Percentiles rank a stretch among this genome's conserved stretches.
These are phyloP conservation scores for Echinosphaeria canescens DNA, from an alignment of 2,329 filamentous ascomycete genomes.

Conservation along the genomic window DNA sequence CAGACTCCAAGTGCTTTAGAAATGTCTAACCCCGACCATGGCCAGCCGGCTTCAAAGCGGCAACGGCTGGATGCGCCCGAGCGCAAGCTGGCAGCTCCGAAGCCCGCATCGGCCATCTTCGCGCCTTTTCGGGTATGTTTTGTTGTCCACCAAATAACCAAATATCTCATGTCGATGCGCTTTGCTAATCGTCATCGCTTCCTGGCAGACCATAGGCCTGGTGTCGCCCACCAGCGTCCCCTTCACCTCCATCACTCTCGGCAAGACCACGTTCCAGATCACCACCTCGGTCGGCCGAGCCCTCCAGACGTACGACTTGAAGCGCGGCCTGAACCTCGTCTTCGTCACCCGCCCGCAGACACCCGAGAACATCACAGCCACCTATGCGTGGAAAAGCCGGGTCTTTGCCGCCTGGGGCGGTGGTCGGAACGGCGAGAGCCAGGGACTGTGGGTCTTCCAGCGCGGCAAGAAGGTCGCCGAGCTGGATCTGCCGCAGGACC, in stretches of 20 bases:
- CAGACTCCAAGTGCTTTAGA: too few species aligned
- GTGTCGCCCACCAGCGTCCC: constrained; percentile 82
- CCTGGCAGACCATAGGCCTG: constrained; percentile 60
- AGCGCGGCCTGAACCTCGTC: constrained; percentile 72
- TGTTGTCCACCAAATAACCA: neutral
- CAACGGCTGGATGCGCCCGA: constrained; percentile 37
- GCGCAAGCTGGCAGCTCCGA: constrained; percentile 8
- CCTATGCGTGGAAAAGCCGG: constrained; percentile 67
- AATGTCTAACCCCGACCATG: constrained; percentile 36
- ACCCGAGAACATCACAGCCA: constrained; percentile 67
- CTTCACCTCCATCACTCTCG: constrained; percentile 72
- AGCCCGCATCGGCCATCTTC: constrained; percentile 58
- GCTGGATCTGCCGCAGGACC: constrained; percentile 42
- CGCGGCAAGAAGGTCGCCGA: constrained; percentile 69
- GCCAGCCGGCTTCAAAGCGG: constrained; percentile 50
- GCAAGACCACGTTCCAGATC: constrained; percentile 92
- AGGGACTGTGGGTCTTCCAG: constrained; percentile 81
- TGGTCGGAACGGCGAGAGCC: constrained; percentile 20
- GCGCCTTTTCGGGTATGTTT: constrained; percentile 66
- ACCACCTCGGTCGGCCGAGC: constrained; percentile 83
- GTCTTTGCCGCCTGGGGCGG: constrained; percentile 83
- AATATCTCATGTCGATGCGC: neutral
- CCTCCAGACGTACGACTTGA: constrained; percentile 90
- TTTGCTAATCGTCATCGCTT: constrained; percentile 1
- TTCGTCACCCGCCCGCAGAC: constrained; percentile 89